Percentiles rank a stretch among this genome's conserved stretches.
phyloP scores from a whole-genome alignment of 441 rosid species.

The Corymbia calophylla region DNA sequence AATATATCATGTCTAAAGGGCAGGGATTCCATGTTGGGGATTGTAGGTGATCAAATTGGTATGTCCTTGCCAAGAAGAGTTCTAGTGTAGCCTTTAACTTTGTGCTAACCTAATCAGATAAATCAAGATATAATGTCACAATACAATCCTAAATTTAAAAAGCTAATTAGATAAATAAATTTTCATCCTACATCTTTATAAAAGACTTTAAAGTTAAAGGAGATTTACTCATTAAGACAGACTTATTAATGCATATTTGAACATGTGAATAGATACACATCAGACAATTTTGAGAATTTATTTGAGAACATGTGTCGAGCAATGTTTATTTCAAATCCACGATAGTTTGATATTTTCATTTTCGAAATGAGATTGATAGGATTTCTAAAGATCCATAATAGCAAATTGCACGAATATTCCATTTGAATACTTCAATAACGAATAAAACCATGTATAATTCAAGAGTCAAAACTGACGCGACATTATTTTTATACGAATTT shows the following conservation, averaged over 20 bases:
- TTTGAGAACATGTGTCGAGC: rapidly evolving
- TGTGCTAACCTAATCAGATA: not conserved
- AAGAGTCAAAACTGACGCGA: not conserved
- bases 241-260: not conserved
- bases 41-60: not conserved
- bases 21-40: too few species aligned
- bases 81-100: not conserved
- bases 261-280: not conserved
- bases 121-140: not conserved
- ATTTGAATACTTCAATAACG: not conserved
- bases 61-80: not conserved
- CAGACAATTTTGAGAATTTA: not conserved
- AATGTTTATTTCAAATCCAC: rapidly evolving
- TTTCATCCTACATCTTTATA: not conserved
- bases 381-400: rapidly evolving
- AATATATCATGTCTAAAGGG: not conserved
- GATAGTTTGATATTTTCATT: not conserved
- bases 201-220: not conserved
- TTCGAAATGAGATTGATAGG: not conserved
- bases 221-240: rapidly evolving
- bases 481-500: not conserved
- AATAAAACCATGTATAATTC: not conserved
- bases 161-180: not conserved
- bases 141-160: not conserved
- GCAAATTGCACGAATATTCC: not conserved